phyloP scores from a whole-genome alignment of 2,329 filamentous ascomycete genomes.

The Metarhizium sp. region DNA sequence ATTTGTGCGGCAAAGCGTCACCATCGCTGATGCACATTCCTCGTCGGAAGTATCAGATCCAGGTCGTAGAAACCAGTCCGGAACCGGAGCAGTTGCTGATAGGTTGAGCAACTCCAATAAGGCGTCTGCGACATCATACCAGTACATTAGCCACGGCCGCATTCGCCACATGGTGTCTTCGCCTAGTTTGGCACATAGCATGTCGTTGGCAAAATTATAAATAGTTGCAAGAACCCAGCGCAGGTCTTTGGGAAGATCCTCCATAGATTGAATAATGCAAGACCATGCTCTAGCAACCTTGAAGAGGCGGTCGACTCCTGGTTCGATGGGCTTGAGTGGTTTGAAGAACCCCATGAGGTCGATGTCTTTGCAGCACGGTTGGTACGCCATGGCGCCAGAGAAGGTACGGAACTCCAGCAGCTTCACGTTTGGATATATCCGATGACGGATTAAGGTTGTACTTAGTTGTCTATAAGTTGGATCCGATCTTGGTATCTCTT shows the following conservation, averaged over 20 bases:
- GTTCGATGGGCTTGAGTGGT: conserved; percentile 13
- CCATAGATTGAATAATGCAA: conserved; percentile 16
- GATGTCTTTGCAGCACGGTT: conserved; percentile 18
- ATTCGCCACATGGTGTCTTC: conserved; percentile 13
- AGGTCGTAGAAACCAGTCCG: conserved; percentile 18
- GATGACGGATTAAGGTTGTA: conserved; percentile 14
- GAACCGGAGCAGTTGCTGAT: conserved; percentile 8
- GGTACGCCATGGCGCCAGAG: conserved; percentile 15
- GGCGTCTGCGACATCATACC: conserved; percentile 16
- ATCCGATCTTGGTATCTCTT: conserved; percentile 15
- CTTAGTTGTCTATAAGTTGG: conserved; percentile 13
- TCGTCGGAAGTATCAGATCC: not conserved
- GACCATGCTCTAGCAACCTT: conserved; percentile 20
- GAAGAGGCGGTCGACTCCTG: conserved; percentile 15
- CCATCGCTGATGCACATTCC: not conserved
- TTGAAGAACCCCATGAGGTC: conserved; percentile 13
- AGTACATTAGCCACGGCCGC: conserved; percentile 20
- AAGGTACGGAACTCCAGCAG: conserved; percentile 20
- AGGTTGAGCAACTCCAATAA: conserved; percentile 14
- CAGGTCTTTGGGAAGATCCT: conserved; percentile 17
- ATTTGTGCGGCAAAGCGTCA: not conserved
- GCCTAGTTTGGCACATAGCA: conserved; percentile 12
- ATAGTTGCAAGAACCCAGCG: conserved; percentile 22
- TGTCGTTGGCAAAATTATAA: conserved; percentile 21
- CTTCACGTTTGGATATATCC: conserved; percentile 10